Base-by-base conservation (phyloP, 805 yeast genomes). In the Saturnispora bothae region DNA sequence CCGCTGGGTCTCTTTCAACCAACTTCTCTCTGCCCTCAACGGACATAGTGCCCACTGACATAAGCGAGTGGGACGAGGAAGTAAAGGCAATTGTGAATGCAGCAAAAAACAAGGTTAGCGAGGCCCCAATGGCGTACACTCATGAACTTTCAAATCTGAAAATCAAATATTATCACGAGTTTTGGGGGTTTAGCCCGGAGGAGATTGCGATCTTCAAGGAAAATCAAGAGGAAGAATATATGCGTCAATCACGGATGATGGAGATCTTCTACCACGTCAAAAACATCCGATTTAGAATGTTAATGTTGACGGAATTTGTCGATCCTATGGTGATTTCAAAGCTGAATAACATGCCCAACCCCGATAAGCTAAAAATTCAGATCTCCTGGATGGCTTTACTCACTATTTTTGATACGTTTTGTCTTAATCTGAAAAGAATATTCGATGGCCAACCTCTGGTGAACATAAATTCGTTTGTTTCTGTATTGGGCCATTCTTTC, bases 231-330 rank as follows among this genome's bases (percentile, higher is more conserved):
- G 40, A 38, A 12, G 40, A 38, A 14, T 38, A 23, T 20, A 38
- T 38, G 36, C 17, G 40, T 17, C 40, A 38, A 22, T 38, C 40
- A 5, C 26, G 40, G 22, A 38, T 38, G 40, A 32, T 38, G 36
- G 40, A 38, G 16, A 19, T 38, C 20, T 33, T 38, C 18, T 38
- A 38, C 26, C 28, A 38, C 16, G 40, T 38, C 7, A 38, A 38
- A 32, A 38, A 38, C 21, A 38, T 38, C 27, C 27, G 40, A 9
- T 38, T 21, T 27, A 26, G 40, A 28, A 31, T 38, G 36, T 10
- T 27, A 16, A 38, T 38, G 40, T 33, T 38, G 16, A 38, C 40
- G 21, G 40, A 38, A 15, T 38, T 38, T 22, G 28, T 38, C 17
- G 40, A 38, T 14, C 40, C 40, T 4, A n/a, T 20, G 14, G 32